Evolutionary conservation across 2,329 filamentous ascomycete genomes (phyloP), one percentile per base, ranked within the genome.

Genomic region (Ascochyta lentis): DNA sequence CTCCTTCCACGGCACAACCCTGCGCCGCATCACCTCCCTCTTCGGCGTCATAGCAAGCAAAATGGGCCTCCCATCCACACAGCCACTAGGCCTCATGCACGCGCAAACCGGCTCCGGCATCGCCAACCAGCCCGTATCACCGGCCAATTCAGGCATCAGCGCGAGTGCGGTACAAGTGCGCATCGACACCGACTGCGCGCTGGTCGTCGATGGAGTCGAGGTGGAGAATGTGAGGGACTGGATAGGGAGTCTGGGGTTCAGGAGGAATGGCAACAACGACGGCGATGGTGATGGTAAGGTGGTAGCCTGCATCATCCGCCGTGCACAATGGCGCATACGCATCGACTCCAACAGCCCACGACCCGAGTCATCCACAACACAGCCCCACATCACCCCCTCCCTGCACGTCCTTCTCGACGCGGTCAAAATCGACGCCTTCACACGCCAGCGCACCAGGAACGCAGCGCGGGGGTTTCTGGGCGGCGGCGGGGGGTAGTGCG

Each of bases 41-140:
- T 86, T 96, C 61, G 88, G 91, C 65, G 88, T 96, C 8, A 83
- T 96, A n/a, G 86, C 89, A 2, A 88, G 88, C 31, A 96, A 94
- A 73, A 84, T 95, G 63, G 89, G 88, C 59, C 74, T 92, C 6
- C 86, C 89, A 0, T 75, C 78, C 13, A 80, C 78, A 9, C 76
- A 80, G 22, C 85, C 89, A 0, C 75, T 90, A 1, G 88, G 89
- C 7, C 77, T 90, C 34, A 81, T 90, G 72, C 88, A 90, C 84
- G 79, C 84, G 43, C 80, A 84, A 3, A 70, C 70, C 2, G 76
- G 75, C n/a, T 86, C 86, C n/a, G 87, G 84, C 10, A 12, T 31
- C 12, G 3, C 83, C 84, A 6, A 80, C 80, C 85, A 86, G 65
- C 84, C 87, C 0, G 80, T 85, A 0, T 87, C 85, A 19, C 89